phyloP scores from a whole-genome alignment of 495 filamentous ascomycete species.

The Pseudotulostoma volvatum region DNA sequence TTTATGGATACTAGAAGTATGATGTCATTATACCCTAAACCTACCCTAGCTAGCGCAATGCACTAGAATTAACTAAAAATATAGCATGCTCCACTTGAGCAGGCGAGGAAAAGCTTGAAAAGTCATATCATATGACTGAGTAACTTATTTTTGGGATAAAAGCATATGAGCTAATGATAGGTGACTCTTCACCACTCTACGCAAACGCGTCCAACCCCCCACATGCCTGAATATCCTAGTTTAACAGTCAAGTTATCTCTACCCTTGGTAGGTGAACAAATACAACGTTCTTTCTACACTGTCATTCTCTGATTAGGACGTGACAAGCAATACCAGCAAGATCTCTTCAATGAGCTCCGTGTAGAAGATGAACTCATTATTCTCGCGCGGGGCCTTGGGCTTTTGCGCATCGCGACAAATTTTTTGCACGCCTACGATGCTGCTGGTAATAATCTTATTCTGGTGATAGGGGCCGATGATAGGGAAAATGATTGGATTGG shows the following conservation, averaged over 20 bases:
- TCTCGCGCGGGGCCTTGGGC: slow-evolving; percentile 77
- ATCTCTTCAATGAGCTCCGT: slow-evolving; percentile 79
- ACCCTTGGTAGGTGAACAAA: slow-evolving; percentile 47
- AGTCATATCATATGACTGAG: too few species aligned
- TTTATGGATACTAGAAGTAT: too few species aligned
- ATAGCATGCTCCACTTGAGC: too few species aligned
- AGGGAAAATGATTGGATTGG: slow-evolving; percentile 90
- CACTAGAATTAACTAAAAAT: too few species aligned
- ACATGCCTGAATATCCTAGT: slow-evolving; percentile 34
- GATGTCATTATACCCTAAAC: too few species aligned
- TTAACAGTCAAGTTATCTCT: slow-evolving; percentile 81
- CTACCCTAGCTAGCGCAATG: too few species aligned
- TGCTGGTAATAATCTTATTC: slow-evolving; percentile 78
- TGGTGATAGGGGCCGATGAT: slow-evolving; percentile 82
- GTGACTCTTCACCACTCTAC: not conserved
- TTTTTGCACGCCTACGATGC: slow-evolving; percentile 93
- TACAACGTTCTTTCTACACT: not conserved
- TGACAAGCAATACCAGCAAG: slow-evolving; percentile 61
- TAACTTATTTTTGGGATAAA: too few species aligned
- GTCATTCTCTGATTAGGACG: slow-evolving; percentile 6
- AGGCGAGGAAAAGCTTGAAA: too few species aligned
- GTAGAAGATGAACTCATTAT: slow-evolving; percentile 86
- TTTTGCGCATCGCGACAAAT: slow-evolving; percentile 80
- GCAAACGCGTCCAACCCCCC: too few species aligned
- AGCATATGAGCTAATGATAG: not conserved